phyloP scores from a whole-genome alignment of 768 basidiomycete genomes.

The Suillus plorans region DNA sequence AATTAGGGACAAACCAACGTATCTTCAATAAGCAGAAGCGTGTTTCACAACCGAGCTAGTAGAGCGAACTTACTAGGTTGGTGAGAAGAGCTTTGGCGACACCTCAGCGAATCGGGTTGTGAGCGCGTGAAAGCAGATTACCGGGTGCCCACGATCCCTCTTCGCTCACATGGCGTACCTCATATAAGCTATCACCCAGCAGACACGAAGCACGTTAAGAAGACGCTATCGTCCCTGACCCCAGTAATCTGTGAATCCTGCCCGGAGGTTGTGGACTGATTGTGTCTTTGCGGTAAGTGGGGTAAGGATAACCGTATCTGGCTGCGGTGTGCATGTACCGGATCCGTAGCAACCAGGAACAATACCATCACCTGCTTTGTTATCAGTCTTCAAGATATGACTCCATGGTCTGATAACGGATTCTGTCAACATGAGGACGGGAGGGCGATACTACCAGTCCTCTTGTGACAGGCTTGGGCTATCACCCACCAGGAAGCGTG shows the following conservation, averaged over 20 bases:
- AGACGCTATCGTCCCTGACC: neutral
- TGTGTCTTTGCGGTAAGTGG: neutral
- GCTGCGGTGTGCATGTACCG: conserved; percentile 2
- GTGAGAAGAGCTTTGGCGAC: neutral
- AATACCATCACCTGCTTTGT: neutral
- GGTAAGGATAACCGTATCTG: neutral
- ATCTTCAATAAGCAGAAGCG: neutral
- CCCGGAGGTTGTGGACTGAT: conserved; percentile 2
- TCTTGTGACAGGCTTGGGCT: neutral
- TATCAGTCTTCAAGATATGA: neutral
- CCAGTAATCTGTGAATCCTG: neutral
- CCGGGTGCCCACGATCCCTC: neutral
- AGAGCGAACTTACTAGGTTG: conserved; percentile 5
- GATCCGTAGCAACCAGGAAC: conserved; percentile 17
- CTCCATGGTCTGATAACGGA: neutral
- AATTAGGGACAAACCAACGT: neutral
- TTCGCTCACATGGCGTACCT: conserved; percentile 1
- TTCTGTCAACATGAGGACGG: conserved; percentile 4
- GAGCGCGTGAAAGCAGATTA: neutral
- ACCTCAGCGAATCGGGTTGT: conserved; percentile 6
- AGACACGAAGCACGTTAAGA: conserved; percentile 6
- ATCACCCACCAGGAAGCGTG: neutral
- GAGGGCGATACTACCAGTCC: neutral
- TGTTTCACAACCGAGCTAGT: neutral
- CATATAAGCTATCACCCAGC: neutral